These are phyloP conservation scores for Ulmus americana DNA, from an alignment of 331 rosid genomes.

Conservation along the genomic window DNA sequence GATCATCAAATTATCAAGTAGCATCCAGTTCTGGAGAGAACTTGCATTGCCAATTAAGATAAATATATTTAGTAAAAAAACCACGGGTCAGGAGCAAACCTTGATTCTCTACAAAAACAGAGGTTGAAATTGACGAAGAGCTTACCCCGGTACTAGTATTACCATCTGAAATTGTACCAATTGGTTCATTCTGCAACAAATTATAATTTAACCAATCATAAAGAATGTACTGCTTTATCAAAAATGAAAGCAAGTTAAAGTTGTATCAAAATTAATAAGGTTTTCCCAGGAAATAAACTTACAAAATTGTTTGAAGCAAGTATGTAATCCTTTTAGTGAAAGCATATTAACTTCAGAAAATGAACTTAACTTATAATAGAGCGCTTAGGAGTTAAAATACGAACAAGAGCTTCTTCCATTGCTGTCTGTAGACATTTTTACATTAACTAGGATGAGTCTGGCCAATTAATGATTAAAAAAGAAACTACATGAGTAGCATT, in stretches of 20 bases:
- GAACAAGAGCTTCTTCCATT: constrained; percentile 97
- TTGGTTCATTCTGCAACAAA: constrained; percentile 29
- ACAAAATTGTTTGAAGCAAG: no score
- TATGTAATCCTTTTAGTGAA: not conserved
- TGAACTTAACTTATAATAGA: constrained; percentile 51
- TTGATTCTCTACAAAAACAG: constrained; percentile 21
- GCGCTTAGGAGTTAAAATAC: constrained; percentile 89
- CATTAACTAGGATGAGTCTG: no score
- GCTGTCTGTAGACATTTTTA: constrained; percentile 50
- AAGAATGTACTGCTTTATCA: constrained; percentile 9
- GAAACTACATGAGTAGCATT: not conserved
- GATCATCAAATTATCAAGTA: no score
- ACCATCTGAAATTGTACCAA: constrained; percentile 26
- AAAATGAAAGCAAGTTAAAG: not conserved
- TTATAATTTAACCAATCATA: not conserved
- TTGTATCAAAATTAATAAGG: not conserved
- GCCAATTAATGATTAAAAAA: no score
- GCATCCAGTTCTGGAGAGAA: not conserved
- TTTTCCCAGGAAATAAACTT: not conserved
- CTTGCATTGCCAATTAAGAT: not conserved
- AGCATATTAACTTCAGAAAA: not conserved
- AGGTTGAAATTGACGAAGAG: constrained; percentile 31
- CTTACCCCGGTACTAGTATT: constrained; percentile 19
- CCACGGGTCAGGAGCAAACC: constrained; percentile 24
- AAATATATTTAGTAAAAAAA: not conserved